A percentile compares a stretch with the other conserved stretches of the same genome.
phyloP scores from a whole-genome alignment of 257 asterid genomes.

The Solanum pennellii region DNA sequence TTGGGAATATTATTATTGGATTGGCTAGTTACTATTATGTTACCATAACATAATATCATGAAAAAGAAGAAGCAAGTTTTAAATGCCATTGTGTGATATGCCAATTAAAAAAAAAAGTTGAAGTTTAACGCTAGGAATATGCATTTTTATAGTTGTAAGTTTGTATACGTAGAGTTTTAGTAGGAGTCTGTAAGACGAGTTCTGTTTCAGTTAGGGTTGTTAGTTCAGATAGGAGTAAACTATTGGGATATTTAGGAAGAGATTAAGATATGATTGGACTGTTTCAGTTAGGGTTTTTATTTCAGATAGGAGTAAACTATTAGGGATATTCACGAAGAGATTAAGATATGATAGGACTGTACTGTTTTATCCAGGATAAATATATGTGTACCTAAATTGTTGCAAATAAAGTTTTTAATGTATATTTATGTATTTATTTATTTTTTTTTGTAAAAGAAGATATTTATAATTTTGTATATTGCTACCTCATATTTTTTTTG shows the following conservation, averaged over 20 bases:
- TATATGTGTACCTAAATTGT: not conserved
- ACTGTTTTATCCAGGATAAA: not conserved
- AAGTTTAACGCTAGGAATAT: not conserved
- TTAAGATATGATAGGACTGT: not conserved
- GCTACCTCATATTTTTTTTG: not conserved
- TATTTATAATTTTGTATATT: not conserved
- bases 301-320: not conserved
- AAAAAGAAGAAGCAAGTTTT: not conserved
- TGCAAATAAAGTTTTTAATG: not conserved
- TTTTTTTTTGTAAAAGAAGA: not conserved
- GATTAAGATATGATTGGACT: not conserved
- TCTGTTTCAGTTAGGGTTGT: too few species aligned
- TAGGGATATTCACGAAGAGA: not conserved
- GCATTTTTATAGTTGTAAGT: not conserved
- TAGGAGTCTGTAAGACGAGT: not conserved
- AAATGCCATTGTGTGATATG: not conserved
- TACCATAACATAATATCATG: not conserved
- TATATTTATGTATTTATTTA: too few species aligned
- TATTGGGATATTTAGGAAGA: not conserved
- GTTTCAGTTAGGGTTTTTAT: not conserved
- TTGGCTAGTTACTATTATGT: not conserved
- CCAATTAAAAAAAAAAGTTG: not conserved
- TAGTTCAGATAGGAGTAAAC: too few species aligned
- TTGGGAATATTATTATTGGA: not conserved
- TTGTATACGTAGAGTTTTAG: not conserved